Evolutionary conservation across 371 early-diverging fungal species (phyloP).

Genomic region (Apophysomyces elegans): DNA sequence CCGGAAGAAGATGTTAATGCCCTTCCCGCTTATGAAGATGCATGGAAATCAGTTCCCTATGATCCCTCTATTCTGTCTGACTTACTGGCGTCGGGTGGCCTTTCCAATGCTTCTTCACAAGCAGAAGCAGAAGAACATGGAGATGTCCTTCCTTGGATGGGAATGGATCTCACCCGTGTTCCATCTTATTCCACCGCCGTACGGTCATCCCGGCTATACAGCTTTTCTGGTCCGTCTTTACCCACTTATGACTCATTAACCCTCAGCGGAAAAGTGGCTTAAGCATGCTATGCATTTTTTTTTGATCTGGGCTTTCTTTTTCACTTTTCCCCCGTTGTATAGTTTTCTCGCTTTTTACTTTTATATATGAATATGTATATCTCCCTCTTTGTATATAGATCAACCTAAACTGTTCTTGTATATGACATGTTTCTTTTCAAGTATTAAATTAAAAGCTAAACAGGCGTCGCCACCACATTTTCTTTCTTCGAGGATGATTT

Average conservation of each 20-base stretch:
- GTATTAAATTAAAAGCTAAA: conserved; percentile 1
- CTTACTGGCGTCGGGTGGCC: conserved; percentile 35
- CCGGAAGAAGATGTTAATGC: conserved; percentile 23
- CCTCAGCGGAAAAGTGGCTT: conserved; percentile 12
- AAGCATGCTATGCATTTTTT: background rate
- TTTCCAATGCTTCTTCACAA: conserved; percentile 11
- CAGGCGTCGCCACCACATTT: conserved; percentile 17
- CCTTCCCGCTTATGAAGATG: conserved; percentile 25
- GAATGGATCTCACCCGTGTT: conserved; percentile 31
- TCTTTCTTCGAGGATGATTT: conserved; percentile 12
- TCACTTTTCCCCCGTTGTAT: background rate
- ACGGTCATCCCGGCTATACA: conserved; percentile 29
- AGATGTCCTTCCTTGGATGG: conserved; percentile 51
- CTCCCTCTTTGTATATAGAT: background rate
- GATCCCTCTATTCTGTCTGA: conserved; percentile 24
- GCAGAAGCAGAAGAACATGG: background rate
- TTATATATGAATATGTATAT: background rate
- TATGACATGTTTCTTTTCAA: background rate
- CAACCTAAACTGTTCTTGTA: conserved; percentile 6
- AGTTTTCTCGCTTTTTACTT: too few species aligned
- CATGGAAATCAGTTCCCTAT: conserved; percentile 19
- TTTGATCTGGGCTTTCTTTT: background rate
- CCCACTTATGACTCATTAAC: conserved; percentile 33
- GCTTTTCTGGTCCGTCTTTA: conserved; percentile 28
- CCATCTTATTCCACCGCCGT: conserved; percentile 36